A percentile compares a stretch with the other conserved stretches of the same genome.
phyloP scores from a whole-genome alignment of 169 alveolate species.

The Theileria sp. region DNA sequence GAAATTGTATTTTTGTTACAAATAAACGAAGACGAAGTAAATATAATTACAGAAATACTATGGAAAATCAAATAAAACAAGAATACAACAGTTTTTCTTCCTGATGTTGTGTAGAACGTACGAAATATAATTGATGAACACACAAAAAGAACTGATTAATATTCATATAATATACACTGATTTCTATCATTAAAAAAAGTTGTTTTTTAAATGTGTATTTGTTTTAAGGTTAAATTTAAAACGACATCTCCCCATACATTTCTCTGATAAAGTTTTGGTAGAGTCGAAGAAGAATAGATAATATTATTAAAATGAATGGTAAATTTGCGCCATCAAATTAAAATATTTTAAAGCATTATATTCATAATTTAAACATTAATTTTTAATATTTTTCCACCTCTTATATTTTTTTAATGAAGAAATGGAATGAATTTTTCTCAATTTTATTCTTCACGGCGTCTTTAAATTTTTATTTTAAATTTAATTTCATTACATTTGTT shows the following conservation, averaged over 20 bases:
- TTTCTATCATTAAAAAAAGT: neutral
- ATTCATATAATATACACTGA: neutral
- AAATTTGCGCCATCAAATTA: neutral
- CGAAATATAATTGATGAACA: neutral
- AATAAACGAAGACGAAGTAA: neutral
- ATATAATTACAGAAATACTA: neutral
- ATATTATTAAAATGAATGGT: neutral
- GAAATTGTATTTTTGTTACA: neutral
- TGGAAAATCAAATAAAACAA: neutral
- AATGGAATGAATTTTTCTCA: neutral
- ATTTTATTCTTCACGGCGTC: neutral
- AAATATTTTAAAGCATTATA: neutral
- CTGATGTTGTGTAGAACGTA: neutral
- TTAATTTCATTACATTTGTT: neutral
- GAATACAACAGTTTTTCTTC: neutral
- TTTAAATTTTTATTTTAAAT: too few relatives aligned
- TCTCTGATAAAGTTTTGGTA: neutral
- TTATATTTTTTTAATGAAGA: neutral
- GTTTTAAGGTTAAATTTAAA: neutral
- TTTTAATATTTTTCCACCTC: neutral
- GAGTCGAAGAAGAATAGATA: neutral
- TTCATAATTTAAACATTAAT: neutral
- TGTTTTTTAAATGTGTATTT: neutral
- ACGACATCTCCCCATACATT: slow-evolving; percentile 12
- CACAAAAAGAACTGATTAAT: neutral